Evolutionary conservation across 805 yeast species (phyloP), one percentile per base, ranked within the genome.

Genomic region (Candida schatavii): DNA sequence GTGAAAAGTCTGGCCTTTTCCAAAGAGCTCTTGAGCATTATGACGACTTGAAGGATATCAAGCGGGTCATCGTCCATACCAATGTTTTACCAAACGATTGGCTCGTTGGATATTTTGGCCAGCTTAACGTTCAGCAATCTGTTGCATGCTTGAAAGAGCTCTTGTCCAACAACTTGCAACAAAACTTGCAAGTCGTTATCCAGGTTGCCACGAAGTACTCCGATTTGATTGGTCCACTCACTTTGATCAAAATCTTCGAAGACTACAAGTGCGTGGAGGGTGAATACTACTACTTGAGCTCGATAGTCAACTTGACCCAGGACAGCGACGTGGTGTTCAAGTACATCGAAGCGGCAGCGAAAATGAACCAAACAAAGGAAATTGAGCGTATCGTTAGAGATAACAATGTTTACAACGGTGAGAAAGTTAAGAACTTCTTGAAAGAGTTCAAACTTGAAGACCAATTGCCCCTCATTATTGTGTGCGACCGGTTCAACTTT

Each of bases 131-230:
- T 43, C 97, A 93, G 56, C 98, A 93, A 72, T 81, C 96, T 15
- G 75, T 89, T 51, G 83, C 87, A 39, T 87, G 95, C 57, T 75
- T 93, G 63, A 83, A 81, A 58, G 96, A 89, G 62, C 82, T 93
- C 78, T 75, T 93, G 62, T 80, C 83, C 51, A 55, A 59, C 46
- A 87, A 88, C 61, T 70, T 85, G 57, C 86, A 86, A 47, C 95
- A 83, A 64, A 91, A 91, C 70, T 72, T 93, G 58, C 98, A 90
- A 68, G 85, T 86, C 47, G 93, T 87, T 23, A 89, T 91, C 47
- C 99, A 93, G 72, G 96, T 93, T 45, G 96, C 98, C 17, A 89
- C 97, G 45, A 93, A 90, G 66, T 93, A 85, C 68, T 88, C 97
- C 33, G 99, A 93, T 49, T 77, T 91, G 55, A 81, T 93, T 54